Conservation (phyloP, 179 eudicot genomes). For the Carnegiea gigantea region DNA sequence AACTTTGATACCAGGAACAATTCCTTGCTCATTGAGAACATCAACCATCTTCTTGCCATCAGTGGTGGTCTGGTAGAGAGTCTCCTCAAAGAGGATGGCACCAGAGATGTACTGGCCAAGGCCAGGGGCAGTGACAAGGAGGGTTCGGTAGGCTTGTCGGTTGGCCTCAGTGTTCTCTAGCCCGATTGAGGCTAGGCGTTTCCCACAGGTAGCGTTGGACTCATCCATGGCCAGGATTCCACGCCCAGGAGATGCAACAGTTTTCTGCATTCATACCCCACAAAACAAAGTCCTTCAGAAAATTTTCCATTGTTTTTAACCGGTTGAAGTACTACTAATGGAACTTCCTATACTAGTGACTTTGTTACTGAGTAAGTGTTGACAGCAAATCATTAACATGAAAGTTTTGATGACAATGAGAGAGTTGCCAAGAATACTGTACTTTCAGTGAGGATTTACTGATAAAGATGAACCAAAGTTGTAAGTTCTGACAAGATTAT, state of each 20-base stretch:
- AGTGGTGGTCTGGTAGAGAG: slow-evolving; percentile 80
- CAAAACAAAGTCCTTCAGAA: slow-evolving; percentile 2
- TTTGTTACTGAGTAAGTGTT: too few species aligned
- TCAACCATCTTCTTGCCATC: slow-evolving; percentile 90
- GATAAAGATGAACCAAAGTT: too few species aligned
- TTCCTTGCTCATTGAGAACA: slow-evolving; percentile 72
- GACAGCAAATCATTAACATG: too few species aligned
- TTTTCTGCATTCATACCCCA: slow-evolving; percentile 45
- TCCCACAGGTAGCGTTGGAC: slow-evolving; percentile 90
- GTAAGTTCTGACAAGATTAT: too few species aligned
- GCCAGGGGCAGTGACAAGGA: slow-evolving; percentile 71
- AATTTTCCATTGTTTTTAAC: background rate
- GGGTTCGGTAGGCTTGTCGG: slow-evolving; percentile 88
- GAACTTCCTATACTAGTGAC: too few species aligned
- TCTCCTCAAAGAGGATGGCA: slow-evolving; percentile 91
- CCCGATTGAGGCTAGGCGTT: slow-evolving; percentile 83
- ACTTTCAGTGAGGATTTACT: too few species aligned
- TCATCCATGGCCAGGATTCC: slow-evolving; percentile 95
- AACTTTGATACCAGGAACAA: slow-evolving; percentile 90
- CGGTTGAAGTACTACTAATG: too few species aligned
- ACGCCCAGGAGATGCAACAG: slow-evolving; percentile 80
- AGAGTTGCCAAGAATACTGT: too few species aligned
- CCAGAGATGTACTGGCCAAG: slow-evolving; percentile 86
- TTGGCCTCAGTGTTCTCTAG: slow-evolving; percentile 95
- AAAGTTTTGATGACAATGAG: too few species aligned